Evolutionary conservation across 73 alveolate species (phyloP).

Genomic region (Paramecium pentaurelia): DNA sequence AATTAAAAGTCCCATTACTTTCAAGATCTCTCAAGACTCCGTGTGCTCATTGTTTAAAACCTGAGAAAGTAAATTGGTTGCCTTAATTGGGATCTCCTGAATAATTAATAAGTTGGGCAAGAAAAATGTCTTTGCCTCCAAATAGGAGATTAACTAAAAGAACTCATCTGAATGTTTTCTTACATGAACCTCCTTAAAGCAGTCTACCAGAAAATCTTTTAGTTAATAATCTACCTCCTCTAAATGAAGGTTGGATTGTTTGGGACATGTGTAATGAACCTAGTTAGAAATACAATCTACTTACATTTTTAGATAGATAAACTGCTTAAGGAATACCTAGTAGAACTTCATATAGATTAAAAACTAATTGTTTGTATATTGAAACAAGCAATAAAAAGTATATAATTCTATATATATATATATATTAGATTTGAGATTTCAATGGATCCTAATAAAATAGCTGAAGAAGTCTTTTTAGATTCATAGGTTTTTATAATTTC

Average conservation of each 20-base stretch:
- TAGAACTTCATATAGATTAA: neutral
- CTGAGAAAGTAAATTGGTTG: slow-evolving; percentile 4
- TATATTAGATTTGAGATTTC: neutral
- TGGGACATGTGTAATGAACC: slow-evolving; percentile 53
- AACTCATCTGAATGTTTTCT: neutral
- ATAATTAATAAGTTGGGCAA: slow-evolving; percentile 42
- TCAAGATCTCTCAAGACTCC: slow-evolving; percentile 24
- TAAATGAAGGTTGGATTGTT: slow-evolving; percentile 43
- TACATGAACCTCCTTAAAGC: slow-evolving; percentile 2
- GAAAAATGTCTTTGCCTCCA: neutral
- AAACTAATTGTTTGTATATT: neutral
- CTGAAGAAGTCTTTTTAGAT: slow-evolving; percentile 12
- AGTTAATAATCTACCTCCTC: slow-evolving; percentile 29
- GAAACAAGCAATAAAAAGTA: neutral
- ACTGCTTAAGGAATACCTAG: neutral
- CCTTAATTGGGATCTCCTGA: slow-evolving; percentile 29
- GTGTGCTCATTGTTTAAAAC: slow-evolving; percentile 47
- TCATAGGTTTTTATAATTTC: neutral
- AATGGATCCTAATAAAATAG: neutral
- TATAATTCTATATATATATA: neutral
- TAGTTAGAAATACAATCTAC: slow-evolving; percentile 1
- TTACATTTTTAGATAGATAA: slow-evolving; percentile 23
- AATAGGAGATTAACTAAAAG: slow-evolving; percentile 36
- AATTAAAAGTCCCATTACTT: slow-evolving; percentile 7
- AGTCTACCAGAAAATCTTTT: neutral